phyloP scores from a whole-genome alignment of 2,329 filamentous ascomycete genomes.

The Nemania sp. region DNA sequence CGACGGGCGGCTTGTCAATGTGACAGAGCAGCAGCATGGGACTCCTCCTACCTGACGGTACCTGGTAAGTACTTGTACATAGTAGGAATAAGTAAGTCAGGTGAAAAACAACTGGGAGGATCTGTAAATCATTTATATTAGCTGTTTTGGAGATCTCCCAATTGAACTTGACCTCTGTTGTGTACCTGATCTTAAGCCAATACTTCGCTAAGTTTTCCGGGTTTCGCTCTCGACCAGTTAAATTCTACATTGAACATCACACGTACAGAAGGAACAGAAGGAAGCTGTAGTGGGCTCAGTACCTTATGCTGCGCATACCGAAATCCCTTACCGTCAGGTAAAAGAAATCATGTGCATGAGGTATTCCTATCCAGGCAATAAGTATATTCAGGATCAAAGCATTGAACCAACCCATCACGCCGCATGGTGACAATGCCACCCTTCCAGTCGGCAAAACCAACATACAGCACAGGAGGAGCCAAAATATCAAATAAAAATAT shows the following conservation, averaged over 20 bases:
- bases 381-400: neutral
- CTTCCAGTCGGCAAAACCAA: constrained; percentile 16
- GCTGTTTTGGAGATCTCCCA: neutral
- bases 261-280: constrained; percentile 9
- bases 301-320: neutral
- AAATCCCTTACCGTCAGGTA: neutral
- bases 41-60: too few relatives aligned
- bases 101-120: neutral
- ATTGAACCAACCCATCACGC: constrained; percentile 1
- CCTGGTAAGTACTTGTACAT: neutral
- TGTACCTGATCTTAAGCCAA: constrained; percentile 6
- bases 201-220: neutral
- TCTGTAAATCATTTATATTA: neutral
- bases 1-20: constrained; percentile 24
- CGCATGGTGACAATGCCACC: constrained; percentile 12
- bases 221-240: neutral
- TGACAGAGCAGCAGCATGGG: neutral
- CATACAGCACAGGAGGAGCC: neutral
- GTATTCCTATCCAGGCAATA: neutral
- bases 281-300: neutral
- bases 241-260: neutral
- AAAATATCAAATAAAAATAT: constrained; percentile 13
- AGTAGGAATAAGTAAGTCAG: too few relatives aligned
- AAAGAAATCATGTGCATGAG: neutral
- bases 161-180: neutral